Evolutionary conservation across 164 flowering plant genomes (phyloP), one percentile per base, ranked within the genome.

Genomic region (Magnolia sinica): DNA sequence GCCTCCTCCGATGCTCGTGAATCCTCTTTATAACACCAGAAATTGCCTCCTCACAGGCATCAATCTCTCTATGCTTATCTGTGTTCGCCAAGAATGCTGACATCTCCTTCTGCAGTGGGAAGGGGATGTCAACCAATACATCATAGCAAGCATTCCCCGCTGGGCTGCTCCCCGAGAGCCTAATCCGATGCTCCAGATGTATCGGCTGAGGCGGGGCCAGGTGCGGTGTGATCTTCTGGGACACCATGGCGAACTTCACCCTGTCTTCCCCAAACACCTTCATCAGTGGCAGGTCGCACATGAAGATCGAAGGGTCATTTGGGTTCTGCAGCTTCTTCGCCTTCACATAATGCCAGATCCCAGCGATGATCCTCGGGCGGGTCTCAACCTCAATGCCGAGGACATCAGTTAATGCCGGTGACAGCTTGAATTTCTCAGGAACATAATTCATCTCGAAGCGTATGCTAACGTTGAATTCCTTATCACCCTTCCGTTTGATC

Each of bases 311-410:
- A 45, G 94, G 88, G 52, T 91, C 98, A 77, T 55, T 83, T 1
- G 90, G 88, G 51, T 75, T 84, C 78, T 92, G 98, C 76, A 92
- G 76, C 79, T 86, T 94, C 75, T 77, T 91, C 50, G 82, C 82
- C 76, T 92, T 94, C 61, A 94, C 87, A 78, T 94, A 92, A 68
- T 91, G 91, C 98, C 98, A 94, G 79, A 94, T 77, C 45, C 95
- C 95, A 72, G 93, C 89, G 45, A 90, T 74, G 70, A 92, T 80
- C 81, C 93, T 86, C 16, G 91, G 82, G 4, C 95, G 93, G 1
- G 93, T 88, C 68, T 92, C 96, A 16, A 89, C 91, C 78, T 94
- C 97, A 76, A 91, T 79, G 29, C 97, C 98, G 64, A 94, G 87
- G 80, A 91, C 87, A 45, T 94, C 95, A 65, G 81, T 76, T 75